These are phyloP conservation scores for Austroboletus rostrupii DNA, from an alignment of 1,284 basidiomycete species.

Conservation along the genomic window DNA sequence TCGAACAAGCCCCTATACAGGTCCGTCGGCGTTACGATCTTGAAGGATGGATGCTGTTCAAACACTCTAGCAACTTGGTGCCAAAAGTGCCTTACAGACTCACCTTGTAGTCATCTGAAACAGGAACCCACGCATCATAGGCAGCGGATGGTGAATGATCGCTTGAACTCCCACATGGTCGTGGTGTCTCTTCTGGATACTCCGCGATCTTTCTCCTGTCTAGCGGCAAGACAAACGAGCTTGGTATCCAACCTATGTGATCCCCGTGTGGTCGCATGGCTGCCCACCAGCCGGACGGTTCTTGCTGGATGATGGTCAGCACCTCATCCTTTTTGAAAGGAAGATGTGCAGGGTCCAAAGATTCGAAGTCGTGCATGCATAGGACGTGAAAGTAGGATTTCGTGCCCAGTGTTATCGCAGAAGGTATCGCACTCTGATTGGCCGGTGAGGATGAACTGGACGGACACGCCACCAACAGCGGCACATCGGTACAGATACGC, in stretches of 20 bases:
- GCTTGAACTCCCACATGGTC: background rate
- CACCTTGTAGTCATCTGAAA: conserved; percentile 21
- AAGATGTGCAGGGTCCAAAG: conserved; percentile 58
- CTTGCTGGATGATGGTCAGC: conserved; percentile 60
- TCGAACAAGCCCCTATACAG: conserved; percentile 9
- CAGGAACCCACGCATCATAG: conserved; percentile 18
- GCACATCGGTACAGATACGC: conserved; percentile 51
- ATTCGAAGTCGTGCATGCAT: conserved; percentile 63
- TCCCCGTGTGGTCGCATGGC: conserved; percentile 54
- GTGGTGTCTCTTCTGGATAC: conserved; percentile 6
- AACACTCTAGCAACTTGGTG: conserved; percentile 8
- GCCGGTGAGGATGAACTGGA: conserved; percentile 31
- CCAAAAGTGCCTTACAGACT: background rate
- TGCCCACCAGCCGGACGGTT: conserved; percentile 78
- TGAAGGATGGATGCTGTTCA: conserved; percentile 15
- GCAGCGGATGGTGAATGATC: conserved; percentile 12
- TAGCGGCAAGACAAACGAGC: conserved; percentile 49
- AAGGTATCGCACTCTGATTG: conserved; percentile 27
- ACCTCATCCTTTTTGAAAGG: conserved; percentile 64
- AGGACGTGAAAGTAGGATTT: conserved; percentile 43
- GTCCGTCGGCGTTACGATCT: conserved; percentile 21
- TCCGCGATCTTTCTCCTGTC: conserved; percentile 4
- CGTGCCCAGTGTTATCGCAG: conserved; percentile 20
- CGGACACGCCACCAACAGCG: conserved; percentile 29
- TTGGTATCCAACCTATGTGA: conserved; percentile 68